Base-by-base conservation (phyloP, 805 yeast species). In the Teunomyces barrocoloradensis region DNA sequence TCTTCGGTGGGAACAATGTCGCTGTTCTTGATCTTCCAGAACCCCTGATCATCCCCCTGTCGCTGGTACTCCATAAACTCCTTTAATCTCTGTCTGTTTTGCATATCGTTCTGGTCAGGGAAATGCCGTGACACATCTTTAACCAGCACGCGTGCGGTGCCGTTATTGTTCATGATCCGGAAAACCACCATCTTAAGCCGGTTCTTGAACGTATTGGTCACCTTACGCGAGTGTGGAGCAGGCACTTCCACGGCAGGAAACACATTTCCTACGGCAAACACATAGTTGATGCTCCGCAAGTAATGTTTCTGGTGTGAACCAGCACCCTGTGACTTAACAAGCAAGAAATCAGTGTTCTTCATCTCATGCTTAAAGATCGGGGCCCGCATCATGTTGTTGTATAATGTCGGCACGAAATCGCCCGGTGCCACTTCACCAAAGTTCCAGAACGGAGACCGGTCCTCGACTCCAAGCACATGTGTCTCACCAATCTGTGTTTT, bases 11-110 rank as follows among this genome's bases (percentile, higher is more conserved):
- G 94, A 9, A 91, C 73, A 1, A 78, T 74, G 43, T 79, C 81
- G 34, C 56, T 55, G 40, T 62, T 64, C 58, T 89, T 89, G 48
- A 94, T 75, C 60, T 90, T 92, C 99, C 99, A 94, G 59, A 73
- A 87, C 0, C 97, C 97, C 56, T 90, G 96, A 65, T 91, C 97
- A 6, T 85, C 89, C 10, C 98, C 98, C 33, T 85, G 82, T 57
- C 97, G 77, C 68, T 92, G 97, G 59, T 88, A 94, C 59, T 91
- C 97, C 99, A 94, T 94, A 58, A 94, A 94, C 68, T 94, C 99
- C 65, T 94, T 94, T 47, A 94, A 76, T 52, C 97, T 77, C 68
- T 92, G 98, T 57, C 99, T 79, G 62, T 89, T 92, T 64, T 94
- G 99, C 89, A 92, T 91, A 60, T 94, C 98, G 60, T 87, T 91